These are phyloP conservation scores for Golubevia pallescens DNA, from an alignment of 1,284 basidiomycete genomes.

Conservation along the genomic window DNA sequence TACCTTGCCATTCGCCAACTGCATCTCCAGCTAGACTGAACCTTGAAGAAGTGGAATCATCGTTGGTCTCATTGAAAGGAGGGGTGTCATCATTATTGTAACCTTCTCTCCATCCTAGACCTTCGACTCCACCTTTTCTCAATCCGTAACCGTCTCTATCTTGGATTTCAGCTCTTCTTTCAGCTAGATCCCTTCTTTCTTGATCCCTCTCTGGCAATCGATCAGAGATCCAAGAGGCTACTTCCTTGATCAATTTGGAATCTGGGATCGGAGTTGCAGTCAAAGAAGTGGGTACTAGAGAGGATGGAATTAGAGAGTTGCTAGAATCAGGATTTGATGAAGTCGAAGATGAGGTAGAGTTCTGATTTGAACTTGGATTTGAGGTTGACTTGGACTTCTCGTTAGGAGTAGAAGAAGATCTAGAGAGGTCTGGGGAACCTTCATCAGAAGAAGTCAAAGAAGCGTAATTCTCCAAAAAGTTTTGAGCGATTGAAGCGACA, in stretches of 20 bases:
- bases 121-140: slow-evolving; percentile 2
- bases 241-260: slow-evolving; percentile 28
- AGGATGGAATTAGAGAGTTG: slow-evolving; percentile 15
- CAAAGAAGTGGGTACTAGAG: slow-evolving; percentile 7
- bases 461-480: slow-evolving; percentile 12
- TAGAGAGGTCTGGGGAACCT: slow-evolving; percentile 5
- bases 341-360: background rate
- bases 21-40: background rate
- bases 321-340: slow-evolving; percentile 7
- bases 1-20: background rate
- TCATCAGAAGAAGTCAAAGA: slow-evolving; percentile 1
- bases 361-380: background rate
- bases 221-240: slow-evolving; percentile 54
- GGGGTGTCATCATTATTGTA: background rate
- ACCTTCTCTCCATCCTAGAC: background rate
- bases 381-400: too few relatives aligned
- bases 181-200: slow-evolving; percentile 33
- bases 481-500: background rate
- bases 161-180: slow-evolving; percentile 17
- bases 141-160: slow-evolving; percentile 16
- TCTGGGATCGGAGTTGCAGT: slow-evolving; percentile 17
- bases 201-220: slow-evolving; percentile 41
- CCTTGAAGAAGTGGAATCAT: background rate
- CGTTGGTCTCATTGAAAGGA: background rate
- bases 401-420: background rate